phyloP scores from a whole-genome alignment of 208 protist genomes.

The Trypanosoma caninum region DNA sequence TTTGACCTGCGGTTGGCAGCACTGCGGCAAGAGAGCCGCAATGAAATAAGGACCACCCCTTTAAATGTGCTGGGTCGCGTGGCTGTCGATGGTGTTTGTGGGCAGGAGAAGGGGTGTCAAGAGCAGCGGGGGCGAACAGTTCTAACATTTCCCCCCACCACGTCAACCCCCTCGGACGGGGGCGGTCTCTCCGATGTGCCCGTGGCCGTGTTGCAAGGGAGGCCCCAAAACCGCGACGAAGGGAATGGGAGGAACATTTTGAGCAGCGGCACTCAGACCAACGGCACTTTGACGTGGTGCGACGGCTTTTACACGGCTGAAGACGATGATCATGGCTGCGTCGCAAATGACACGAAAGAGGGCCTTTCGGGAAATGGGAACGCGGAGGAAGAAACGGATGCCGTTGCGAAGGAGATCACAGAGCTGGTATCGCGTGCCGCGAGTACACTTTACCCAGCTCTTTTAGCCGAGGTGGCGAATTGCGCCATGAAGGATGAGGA shows the following conservation, averaged over 20 bases:
- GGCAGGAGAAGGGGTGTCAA: conserved; percentile 1
- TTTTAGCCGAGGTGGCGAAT: conserved; percentile 11
- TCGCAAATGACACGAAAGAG: not conserved
- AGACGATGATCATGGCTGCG: not conserved
- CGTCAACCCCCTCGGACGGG: too few species aligned
- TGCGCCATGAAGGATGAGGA: not conserved
- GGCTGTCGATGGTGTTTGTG: conserved; percentile 11
- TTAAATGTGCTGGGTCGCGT: conserved; percentile 13
- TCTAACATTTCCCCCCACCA: too few species aligned
- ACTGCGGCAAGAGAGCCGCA: conserved; percentile 2
- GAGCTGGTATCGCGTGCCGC: conserved; percentile 22
- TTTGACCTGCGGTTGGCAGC: conserved; percentile 9
- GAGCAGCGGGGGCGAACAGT: too few species aligned
- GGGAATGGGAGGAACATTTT: not conserved
- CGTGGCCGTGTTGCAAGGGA: not conserved
- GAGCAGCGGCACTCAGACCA: not conserved
- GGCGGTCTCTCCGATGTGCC: not conserved
- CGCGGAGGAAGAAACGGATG: not conserved
- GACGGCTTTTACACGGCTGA: not conserved
- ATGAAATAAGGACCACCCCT: conserved; percentile 10
- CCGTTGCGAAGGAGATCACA: conserved; percentile 10
- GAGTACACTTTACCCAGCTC: conserved; percentile 21
- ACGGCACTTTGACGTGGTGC: conserved; percentile 7
- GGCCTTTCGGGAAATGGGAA: too few species aligned
- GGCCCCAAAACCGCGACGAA: not conserved